Percentiles rank a stretch among this genome's conserved stretches.
Conservation (phyloP, 352 stramenopile genomes). For the Globisporangium okanoganense region DNA sequence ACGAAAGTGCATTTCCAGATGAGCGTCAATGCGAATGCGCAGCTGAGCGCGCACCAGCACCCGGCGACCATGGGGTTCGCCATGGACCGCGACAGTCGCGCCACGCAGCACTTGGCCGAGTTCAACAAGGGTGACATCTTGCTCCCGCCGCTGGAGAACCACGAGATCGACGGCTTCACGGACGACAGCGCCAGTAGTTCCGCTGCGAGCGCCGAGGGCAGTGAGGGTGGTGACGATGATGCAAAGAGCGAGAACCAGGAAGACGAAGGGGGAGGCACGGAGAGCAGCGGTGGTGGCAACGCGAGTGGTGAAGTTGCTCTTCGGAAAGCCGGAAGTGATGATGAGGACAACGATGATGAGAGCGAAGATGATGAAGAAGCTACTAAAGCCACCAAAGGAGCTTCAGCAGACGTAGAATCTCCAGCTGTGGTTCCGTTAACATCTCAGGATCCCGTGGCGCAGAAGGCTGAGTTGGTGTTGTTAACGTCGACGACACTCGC, state of each 20-base stretch:
- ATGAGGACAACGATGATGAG: conserved; percentile 5
- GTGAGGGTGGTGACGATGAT: conserved; percentile 18
- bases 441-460: not conserved
- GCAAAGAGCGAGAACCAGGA: conserved; percentile 18
- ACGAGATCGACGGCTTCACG: conserved; percentile 77
- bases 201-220: conserved; percentile 49
- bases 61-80: conserved; percentile 41
- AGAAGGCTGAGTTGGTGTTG: not conserved
- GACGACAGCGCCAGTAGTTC: conserved; percentile 74
- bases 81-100: conserved; percentile 38
- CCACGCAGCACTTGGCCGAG: conserved; percentile 26
- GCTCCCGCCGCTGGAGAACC: conserved; percentile 40
- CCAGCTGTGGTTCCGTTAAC: not conserved
- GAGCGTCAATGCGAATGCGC: conserved; percentile 17
- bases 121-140: conserved; percentile 47
- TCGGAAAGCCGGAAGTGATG: not conserved
- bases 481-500: conserved; percentile 14
- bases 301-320: conserved; percentile 11
- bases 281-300: conserved; percentile 7
- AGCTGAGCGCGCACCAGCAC: conserved; percentile 32
- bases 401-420: not conserved
- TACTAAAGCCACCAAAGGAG: not conserved
- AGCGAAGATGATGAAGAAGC: conserved; percentile 13
- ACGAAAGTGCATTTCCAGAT: conserved; percentile 44
- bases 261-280: conserved; percentile 10